Base-by-base conservation (phyloP, 441 rosid species). In the Erodium texanum region DNA sequence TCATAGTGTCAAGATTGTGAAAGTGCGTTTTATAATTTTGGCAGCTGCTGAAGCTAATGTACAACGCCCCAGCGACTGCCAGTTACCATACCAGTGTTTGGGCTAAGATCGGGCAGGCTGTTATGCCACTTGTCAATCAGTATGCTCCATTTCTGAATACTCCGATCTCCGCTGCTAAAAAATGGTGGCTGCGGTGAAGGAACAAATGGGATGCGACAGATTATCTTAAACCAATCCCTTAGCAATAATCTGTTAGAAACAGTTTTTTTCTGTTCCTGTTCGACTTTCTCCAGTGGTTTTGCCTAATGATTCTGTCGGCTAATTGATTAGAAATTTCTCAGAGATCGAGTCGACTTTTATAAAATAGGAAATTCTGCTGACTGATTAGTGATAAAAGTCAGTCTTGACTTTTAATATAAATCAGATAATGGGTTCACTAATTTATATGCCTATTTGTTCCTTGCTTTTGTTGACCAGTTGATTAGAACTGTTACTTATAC, bases 11-110 rank as follows among this genome's bases (percentile, higher is more conserved):
- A 52, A 52, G 23, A 52, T 52, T 16, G 19, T 16, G 22, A 52
- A 19, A 52, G 22, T 20, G 24, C 11, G 22, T 9, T 6, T 6
- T 7, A 22, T 68, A 34, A 72, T 34, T 64, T 0, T 76, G 70
- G 70, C 89, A 94, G 98, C 89, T 92, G 20, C 64, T 94, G 85
- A 94, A 94, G 86, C 93, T 89, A 71, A 92, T 94, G 99, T 85
- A 92, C 82, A 91, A 89, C 8, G 96, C 99, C 20, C 99, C 99
- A 5, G 90, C 83, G 16, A 84, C 94, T 16, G 89, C 91, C 41
- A 80, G 90, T 54, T 89, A 94, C 82, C 98, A 94, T 80, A 96
- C 82, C 43, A 89, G 94, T 62, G 96, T 80, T 14, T 94, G 99
- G 99, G 77, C 81, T 12, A 83, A 70, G 82, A 85, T 94, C 3